Percentiles rank a stretch among this genome's conserved stretches.
Conservation (phyloP, 2,329 filamentous ascomycete genomes). For the Trichoderma lentiforme region DNA sequence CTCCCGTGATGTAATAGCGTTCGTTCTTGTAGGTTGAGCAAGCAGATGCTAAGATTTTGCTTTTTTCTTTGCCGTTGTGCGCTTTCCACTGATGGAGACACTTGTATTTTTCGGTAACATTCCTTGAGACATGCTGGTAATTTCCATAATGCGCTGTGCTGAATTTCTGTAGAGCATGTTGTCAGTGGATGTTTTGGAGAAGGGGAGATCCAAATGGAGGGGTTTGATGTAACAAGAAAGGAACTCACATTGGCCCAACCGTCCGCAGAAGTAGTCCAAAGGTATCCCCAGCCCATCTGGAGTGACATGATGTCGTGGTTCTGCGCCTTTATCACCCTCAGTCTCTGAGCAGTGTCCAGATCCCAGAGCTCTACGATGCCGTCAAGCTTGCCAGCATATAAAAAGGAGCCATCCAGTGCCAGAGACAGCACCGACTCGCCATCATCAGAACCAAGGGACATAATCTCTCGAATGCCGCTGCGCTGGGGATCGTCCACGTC, state of each 20-base stretch:
- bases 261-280: constrained; percentile 86
- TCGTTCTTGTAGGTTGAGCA: constrained; percentile 66
- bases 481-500: constrained; percentile 44
- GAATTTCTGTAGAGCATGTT: constrained; percentile 53
- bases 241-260: constrained; percentile 76
- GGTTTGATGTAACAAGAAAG: neutral
- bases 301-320: constrained; percentile 81
- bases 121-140: constrained; percentile 48
- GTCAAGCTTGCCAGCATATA: constrained; percentile 85
- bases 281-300: constrained; percentile 76
- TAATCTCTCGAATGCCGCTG: constrained; percentile 65
- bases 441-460: constrained; percentile 59
- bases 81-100: constrained; percentile 75
- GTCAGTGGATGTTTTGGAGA: constrained; percentile 10
- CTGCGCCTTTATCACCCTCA: constrained; percentile 80
- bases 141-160: constrained; percentile 63
- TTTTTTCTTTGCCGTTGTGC: constrained; percentile 81
- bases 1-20: constrained; percentile 89
- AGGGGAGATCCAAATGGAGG: rapidly evolving
- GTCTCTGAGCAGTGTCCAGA: constrained; percentile 84
- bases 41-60: constrained; percentile 82
- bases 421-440: constrained; percentile 70
- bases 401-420: constrained; percentile 81
- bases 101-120: constrained; percentile 76
- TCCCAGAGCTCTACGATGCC: constrained; percentile 96